These are phyloP conservation scores for Rhinocladiella mackenziei DNA, from an alignment of 2,329 filamentous ascomycete genomes.

Conservation along the genomic window DNA sequence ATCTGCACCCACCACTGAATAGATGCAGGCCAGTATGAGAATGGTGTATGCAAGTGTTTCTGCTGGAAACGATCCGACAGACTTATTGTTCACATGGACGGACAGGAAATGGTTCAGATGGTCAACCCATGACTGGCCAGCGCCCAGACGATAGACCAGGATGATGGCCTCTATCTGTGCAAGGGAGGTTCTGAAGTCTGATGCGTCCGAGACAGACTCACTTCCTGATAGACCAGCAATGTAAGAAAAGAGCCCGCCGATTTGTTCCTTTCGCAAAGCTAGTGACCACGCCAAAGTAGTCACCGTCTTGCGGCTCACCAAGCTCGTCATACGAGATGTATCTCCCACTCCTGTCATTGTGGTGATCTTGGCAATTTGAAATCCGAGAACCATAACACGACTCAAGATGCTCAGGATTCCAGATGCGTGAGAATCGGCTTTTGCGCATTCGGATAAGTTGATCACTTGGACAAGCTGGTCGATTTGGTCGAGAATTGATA, in stretches of 20 bases:
- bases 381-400: conserved; percentile 12
- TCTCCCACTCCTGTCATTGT: neutral
- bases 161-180: conserved; percentile 19
- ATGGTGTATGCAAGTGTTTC: conserved; percentile 15
- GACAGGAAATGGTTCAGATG: conserved; percentile 12
- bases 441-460: neutral
- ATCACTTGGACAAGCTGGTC: conserved; percentile 7
- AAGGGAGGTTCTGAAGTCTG: neutral
- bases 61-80: neutral
- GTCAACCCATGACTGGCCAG: conserved; percentile 7
- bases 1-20: conserved; percentile 3
- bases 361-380: conserved; percentile 8
- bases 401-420: conserved; percentile 11
- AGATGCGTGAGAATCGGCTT: neutral
- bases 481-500: neutral
- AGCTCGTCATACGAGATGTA: neutral
- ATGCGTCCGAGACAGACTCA: neutral
- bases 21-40: conserved; percentile 16
- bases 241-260: conserved; percentile 7
- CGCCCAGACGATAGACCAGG: conserved; percentile 9
- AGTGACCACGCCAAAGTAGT: conserved; percentile 15
- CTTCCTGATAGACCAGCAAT: conserved; percentile 4
- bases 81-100: neutral
- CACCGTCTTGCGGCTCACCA: conserved; percentile 7
- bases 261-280: conserved; percentile 8